phyloP scores from a whole-genome alignment of 768 basidiomycete genomes.

The Hygrocybe coccinea region DNA sequence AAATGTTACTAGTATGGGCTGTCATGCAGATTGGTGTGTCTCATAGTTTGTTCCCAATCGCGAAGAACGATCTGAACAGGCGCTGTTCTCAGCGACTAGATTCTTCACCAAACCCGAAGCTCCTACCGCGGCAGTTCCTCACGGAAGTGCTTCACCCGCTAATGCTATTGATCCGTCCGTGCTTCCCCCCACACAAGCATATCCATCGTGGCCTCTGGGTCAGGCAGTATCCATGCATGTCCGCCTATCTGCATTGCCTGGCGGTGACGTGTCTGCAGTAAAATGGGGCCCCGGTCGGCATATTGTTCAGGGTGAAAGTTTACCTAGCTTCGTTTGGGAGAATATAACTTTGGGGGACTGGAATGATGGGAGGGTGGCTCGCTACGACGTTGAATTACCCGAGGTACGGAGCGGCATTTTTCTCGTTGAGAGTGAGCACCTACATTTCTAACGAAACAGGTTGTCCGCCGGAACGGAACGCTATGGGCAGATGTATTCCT shows the following conservation, averaged over 20 bases:
- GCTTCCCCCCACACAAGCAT: constrained; percentile 51
- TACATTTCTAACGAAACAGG: constrained; percentile 35
- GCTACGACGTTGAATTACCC: constrained; percentile 63
- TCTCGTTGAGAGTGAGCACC: neutral
- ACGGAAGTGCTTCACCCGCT: neutral
- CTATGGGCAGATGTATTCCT: constrained; percentile 83
- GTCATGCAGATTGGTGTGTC: constrained; percentile 59
- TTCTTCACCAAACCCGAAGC: constrained; percentile 18
- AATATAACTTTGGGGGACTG: constrained; percentile 77
- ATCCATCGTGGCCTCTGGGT: constrained; percentile 57
- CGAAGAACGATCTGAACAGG: neutral
- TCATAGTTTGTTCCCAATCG: neutral
- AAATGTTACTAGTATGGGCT: constrained; percentile 64
- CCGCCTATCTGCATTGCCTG: constrained; percentile 63
- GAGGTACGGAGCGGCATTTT: constrained; percentile 44
- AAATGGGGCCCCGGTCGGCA: constrained; percentile 49
- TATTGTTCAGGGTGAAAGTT: constrained; percentile 42
- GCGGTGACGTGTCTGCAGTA: constrained; percentile 53
- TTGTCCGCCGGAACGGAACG: constrained; percentile 71
- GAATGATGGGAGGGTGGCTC: constrained; percentile 52
- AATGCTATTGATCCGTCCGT: constrained; percentile 39
- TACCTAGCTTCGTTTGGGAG: constrained; percentile 72
- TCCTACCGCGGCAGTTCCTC: neutral
- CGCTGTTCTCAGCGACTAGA: constrained; percentile 22
- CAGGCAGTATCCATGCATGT: constrained; percentile 66